These are phyloP conservation scores for Colletotrichum graminicola DNA, from an alignment of 2,329 filamentous ascomycete species.

Conservation along the genomic window DNA sequence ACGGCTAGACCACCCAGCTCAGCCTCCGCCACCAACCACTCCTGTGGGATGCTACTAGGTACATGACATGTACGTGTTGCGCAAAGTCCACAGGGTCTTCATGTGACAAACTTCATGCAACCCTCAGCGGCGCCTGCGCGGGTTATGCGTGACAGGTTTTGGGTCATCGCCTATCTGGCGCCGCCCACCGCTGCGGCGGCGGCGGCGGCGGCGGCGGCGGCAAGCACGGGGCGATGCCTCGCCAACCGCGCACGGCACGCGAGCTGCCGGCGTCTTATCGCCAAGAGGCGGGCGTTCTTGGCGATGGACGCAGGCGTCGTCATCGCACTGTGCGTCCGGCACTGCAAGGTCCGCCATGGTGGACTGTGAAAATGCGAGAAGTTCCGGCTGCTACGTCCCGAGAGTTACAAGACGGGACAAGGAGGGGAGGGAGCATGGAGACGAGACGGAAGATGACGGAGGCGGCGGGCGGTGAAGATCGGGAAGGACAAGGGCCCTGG, in stretches of 20 bases:
- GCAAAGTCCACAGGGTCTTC: background rate
- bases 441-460: slow-evolving; percentile 1
- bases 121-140: background rate
- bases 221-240: background rate
- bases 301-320: slow-evolving; percentile 32
- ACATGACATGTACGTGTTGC: background rate
- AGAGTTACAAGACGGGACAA: background rate
- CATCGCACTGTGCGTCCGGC: slow-evolving; percentile 22
- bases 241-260: slow-evolving; percentile 14
- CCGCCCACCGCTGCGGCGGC: background rate
- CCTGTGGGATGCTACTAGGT: background rate
- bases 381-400: background rate
- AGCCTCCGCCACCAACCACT: slow-evolving; percentile 1
- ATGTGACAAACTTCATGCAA: background rate
- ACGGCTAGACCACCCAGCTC: background rate
- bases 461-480: slow-evolving; percentile 21
- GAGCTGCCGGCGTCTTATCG: slow-evolving; percentile 9
- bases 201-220: slow-evolving; percentile 4
- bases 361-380: background rate
- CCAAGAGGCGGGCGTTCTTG: slow-evolving; percentile 35
- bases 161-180: background rate
- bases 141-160: background rate
- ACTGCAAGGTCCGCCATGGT: background rate
- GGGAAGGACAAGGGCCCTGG: background rate
- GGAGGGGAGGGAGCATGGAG: background rate